Base-by-base conservation (phyloP, 2,329 filamentous ascomycete species). In the Phialophora macrospora region DNA sequence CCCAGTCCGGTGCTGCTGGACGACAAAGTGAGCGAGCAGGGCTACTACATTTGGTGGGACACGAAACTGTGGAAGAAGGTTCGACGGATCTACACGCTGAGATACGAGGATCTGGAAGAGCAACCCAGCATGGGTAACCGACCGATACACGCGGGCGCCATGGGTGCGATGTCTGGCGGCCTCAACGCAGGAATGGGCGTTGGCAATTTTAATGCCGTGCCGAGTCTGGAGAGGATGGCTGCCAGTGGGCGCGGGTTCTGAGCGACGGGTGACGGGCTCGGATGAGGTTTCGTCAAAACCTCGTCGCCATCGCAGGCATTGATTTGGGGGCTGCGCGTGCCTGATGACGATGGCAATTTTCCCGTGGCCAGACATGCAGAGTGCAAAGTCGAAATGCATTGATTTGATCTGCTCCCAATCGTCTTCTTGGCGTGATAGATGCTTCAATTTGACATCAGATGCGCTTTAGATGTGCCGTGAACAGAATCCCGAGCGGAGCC, bases 41-140 rank as follows among this genome's bases (percentile, higher is more conserved):
- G 81, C n/a, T 80, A 82, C 60, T 83, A 83, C 68, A 75, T 83
- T 34, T 78, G 82, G 72, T 83, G 82, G 79, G 81, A 83, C 68
- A 79, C 79, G 22, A 74, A 77, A 20, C 78, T 74, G 58, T 83
- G 81, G 81, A 82, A 83, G 75, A 81, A 81, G 73, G 76, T 81
- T 77, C 72, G 81, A 77, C 79, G 80, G 51, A 80, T 82, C 67
- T 82, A 82, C 60, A 79, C 82, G 41, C 75, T 83, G 62, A 78
- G 80, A 59, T 83, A 82, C 65, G 80, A 81, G 68, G 80, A 81
- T 71, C 72, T 83, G 70, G 81, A 83, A 68, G 82, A 82, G 73
- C 68, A 71, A 58, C 68, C 68, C 2, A 72, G 68, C 59, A 70
- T 71, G 58, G 71, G 71, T 12, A 68, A 66, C 48, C 62, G 65